Evolutionary conservation across 805 yeast species (phyloP), one percentile per base, ranked within the genome.

Genomic region (Candida mattraensis): DNA sequence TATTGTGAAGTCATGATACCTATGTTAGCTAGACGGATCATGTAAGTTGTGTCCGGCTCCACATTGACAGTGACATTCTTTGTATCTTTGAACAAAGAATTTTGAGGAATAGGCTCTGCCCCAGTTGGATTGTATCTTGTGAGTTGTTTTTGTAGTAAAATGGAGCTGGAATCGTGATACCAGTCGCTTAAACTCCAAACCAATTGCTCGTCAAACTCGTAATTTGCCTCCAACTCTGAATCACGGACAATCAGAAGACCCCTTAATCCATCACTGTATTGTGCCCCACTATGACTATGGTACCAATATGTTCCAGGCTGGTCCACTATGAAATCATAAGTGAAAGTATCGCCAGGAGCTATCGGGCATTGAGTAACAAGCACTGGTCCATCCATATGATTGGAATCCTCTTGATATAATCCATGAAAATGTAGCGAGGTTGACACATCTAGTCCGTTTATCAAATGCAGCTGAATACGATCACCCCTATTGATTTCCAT

Each of bases 271-370:
- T 84, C 94, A 37, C 83, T 76, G 50, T 84, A 84, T 53, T 84
- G 93, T 10, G 83, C 65, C 0, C 87, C 88, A 24, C 80, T 69
- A 51, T 84, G 94, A 5, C 87, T 78, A 56, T 84, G 94, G 58
- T 83, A 84, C 94, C 94, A 84, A 61, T 69, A 84, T n/a, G 87
- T 73, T 33, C 94, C 94, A 3, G 66, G 76, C 56, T 84, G 89
- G 44, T 76, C 70, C 7, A 82, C 81, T 2, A 83, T 78, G 51
- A 84, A 83, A 60, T 83, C 83, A 61, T 84, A 84, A 28, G 79
- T 56, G 54, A 70, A 72, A 2, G 87, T 74, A 47, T 75, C 76
- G 18, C 83, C 84, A 7, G 83, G 80, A 26, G 77, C 72, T 42
- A 84, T 80, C 21, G 91, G 91, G 63, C 91, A 84, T 56, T 84